These are phyloP conservation scores for Cryomyces minteri DNA, from an alignment of 495 filamentous ascomycete species.

Conservation along the genomic window DNA sequence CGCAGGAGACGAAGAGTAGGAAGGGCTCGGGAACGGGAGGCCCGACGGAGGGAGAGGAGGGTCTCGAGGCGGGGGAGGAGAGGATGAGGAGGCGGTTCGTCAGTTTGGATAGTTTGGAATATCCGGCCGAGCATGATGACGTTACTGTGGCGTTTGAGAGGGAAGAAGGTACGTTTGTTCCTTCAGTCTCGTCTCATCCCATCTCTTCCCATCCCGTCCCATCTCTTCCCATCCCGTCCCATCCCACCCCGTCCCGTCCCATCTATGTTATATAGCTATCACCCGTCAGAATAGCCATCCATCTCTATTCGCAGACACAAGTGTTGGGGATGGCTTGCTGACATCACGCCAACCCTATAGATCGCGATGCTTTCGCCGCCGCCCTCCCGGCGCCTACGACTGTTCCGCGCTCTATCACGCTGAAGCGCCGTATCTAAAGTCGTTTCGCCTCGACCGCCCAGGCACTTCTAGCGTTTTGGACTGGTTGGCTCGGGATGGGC, in stretches of 20 bases:
- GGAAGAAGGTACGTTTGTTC: constrained; percentile 43
- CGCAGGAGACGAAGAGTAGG: constrained; percentile 10
- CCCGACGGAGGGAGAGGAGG: constrained; percentile 8
- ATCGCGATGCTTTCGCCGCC: constrained; percentile 17
- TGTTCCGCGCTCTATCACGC: constrained; percentile 12
- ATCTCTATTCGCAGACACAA: background rate
- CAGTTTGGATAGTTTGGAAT: constrained; percentile 69
- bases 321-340: constrained; percentile 3
- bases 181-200: too few relatives aligned
- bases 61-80: constrained; percentile 8
- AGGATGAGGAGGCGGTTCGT: constrained; percentile 49
- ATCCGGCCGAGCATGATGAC: constrained; percentile 81
- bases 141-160: constrained; percentile 67
- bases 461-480: too few relatives aligned
- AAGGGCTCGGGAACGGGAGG: constrained; percentile 10
- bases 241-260: too few relatives aligned
- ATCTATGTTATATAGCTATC: too few relatives aligned
- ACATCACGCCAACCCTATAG: constrained; percentile 6
- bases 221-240: too few relatives aligned
- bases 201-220: too few relatives aligned
- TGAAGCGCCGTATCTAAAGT: constrained; percentile 10
- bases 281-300: too few relatives aligned
- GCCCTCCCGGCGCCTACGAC: constrained; percentile 17
- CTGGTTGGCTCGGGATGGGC: too few relatives aligned
- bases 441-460: background rate